Conservation (phyloP, 352 stramenopile species). For the Peronospora farinosa region DNA sequence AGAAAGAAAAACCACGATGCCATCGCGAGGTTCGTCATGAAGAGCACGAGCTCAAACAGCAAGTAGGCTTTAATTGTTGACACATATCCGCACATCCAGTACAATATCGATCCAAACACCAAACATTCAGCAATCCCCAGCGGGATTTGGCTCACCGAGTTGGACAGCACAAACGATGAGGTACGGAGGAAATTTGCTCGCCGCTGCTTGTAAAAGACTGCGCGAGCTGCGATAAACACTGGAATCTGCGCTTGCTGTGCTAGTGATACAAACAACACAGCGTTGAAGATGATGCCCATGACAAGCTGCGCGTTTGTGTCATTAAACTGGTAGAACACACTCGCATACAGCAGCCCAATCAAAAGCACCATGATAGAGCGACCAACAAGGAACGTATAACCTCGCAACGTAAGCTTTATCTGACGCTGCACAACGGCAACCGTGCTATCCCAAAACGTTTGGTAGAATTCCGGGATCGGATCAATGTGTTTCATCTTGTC, state of each 20-base stretch:
- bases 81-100: slow-evolving; percentile 27
- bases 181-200: slow-evolving; percentile 15
- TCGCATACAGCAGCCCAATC: slow-evolving; percentile 15
- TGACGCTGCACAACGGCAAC: background rate
- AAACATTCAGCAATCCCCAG: slow-evolving; percentile 12
- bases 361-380: slow-evolving; percentile 13
- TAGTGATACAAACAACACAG: slow-evolving; percentile 13
- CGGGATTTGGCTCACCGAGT: slow-evolving; percentile 9
- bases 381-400: background rate
- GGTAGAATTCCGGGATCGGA: slow-evolving; percentile 11
- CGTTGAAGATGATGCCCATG: slow-evolving; percentile 18
- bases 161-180: slow-evolving; percentile 16
- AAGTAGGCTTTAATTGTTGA: slow-evolving; percentile 10
- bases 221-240: slow-evolving; percentile 6
- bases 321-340: slow-evolving; percentile 21
- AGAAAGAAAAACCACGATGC: slow-evolving; percentile 19
- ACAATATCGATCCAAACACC: slow-evolving; percentile 12
- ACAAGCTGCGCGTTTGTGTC: slow-evolving; percentile 8
- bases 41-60: slow-evolving; percentile 13
- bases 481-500: background rate
- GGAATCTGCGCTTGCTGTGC: slow-evolving; percentile 9
- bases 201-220: too few species aligned
- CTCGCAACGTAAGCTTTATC: slow-evolving; percentile 3
- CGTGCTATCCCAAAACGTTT: slow-evolving; percentile 17
- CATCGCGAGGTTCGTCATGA: slow-evolving; percentile 8